Base-by-base conservation (phyloP, 345 rosid genomes). In the Anastatica hierochuntica region DNA sequence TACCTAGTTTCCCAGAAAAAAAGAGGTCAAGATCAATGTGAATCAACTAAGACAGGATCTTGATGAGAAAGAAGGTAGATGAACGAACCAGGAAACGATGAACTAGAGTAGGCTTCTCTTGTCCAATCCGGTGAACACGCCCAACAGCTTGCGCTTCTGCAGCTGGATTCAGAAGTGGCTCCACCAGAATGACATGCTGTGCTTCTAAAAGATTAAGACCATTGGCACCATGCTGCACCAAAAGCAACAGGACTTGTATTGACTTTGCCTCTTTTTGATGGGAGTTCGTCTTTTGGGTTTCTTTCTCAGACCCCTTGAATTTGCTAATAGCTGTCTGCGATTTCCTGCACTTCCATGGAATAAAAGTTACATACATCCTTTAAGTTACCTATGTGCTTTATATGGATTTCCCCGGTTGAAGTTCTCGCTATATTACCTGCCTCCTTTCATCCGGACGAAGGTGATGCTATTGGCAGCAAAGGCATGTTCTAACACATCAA, bases 141-240 rank as follows among this genome's bases (percentile, higher is more conserved):
- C 96, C 78, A 53, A 90, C 83, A 49, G 98, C 96, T 74, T 90
- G 98, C 38, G 98, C 90, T 69, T 90, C 96, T 14, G 81, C 92
- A 49, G 98, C 98, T 5, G 98, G 98, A 73, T 87, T 87, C 53
- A 90, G 80, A 48, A 90, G 74, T 10, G 98, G 98, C 64, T 90
- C 98, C 33, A 90, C 95, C 27, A 90, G 83, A 64, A 90, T 71
- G 53, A 90, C 98, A 67, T 87, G 98, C 63, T 80, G 84, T 52
- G 98, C 96, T 72, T 90, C 98, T 56, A 90, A 73, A 43, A 90
- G 96, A 63, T 90, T 90, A 39, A 90, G 92, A 29, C 98, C 98
- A 46, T 90, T 90, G 11, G 98, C 98, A 42, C 96, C 98, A 70
- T 90, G 96, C 44, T 87, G 95, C 68, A 87, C 77, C 66, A 90